Evolutionary conservation across 306 rosid species (phyloP), one percentile per base, ranked within the genome.

Genomic region (Sesbania bispinosa): DNA sequence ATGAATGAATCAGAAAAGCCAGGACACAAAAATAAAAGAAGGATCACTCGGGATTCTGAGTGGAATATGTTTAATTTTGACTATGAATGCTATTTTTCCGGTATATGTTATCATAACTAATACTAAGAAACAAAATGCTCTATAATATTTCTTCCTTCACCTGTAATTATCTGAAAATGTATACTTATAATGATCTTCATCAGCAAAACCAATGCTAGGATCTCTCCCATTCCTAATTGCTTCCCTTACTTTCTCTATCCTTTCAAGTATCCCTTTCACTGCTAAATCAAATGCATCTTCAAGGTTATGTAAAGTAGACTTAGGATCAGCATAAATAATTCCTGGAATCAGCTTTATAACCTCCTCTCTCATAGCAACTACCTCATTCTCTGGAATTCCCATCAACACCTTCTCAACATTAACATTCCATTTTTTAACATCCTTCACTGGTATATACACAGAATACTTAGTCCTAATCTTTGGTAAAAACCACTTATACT

Each of bases 201-300:
- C 96, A 13, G 96, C 96, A 79, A 93, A 93, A 62, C 96, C 96
- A 62, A 87, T 6, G 70, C 98, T 75, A 23, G 95, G 90, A 87
- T 94, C 92, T 27, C 67, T 76, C 14, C 97, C 97, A 4, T 80
- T 91, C 62, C 80, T 86, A 3, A 75, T 80, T 10, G 20, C 77
- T 46, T 69, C 83, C 76, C 96, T 85, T 62, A 89, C 88, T 5
- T 66, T 50, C 59, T 85, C 92, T 54, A 88, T 74, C 50, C 96
- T 90, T 42, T 83, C 85, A 62, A 94, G 86, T 51, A 94, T 67
- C 46, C 94, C 90, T 74, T 81, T 84, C 0, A 93, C 67, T 14
- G 96, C 86, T 29, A 87, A 20, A 81, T 88, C 92, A 78, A 93
- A 90, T 10, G 98, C 97, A 79, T 93, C 98, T 62, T 87, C 83